These are phyloP conservation scores for Clathrus columnatus DNA, from an alignment of 768 basidiomycete species.

Conservation along the genomic window DNA sequence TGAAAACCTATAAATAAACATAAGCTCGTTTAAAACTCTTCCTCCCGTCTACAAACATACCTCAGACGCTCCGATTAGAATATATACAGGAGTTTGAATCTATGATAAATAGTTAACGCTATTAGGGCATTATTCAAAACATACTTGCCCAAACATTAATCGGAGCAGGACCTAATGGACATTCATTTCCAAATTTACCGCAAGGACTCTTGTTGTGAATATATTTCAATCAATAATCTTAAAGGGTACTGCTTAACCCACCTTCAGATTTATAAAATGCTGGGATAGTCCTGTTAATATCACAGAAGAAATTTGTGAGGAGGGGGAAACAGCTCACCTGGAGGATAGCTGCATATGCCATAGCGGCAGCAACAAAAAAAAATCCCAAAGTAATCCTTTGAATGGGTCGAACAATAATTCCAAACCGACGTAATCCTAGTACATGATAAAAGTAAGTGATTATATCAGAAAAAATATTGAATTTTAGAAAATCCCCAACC, in stretches of 20 bases:
- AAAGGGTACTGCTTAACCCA: not conserved
- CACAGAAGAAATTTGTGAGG: not conserved
- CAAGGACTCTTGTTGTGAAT: conserved; percentile 9
- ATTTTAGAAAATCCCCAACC: conserved; percentile 12
- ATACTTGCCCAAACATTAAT: conserved; percentile 7
- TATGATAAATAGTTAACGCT: too few species aligned
- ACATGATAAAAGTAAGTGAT: conserved; percentile 44
- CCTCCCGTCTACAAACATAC: not conserved
- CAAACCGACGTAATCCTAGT: conserved; percentile 41
- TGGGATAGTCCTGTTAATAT: too few species aligned
- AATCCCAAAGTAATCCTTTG: conserved; percentile 56
- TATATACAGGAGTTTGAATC: conserved; percentile 8
- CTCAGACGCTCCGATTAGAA: conserved; percentile 5
- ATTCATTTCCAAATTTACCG: conserved; percentile 9
- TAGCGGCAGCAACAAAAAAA: conserved; percentile 42
- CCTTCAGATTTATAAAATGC: conserved; percentile 9
- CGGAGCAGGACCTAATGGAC: conserved; percentile 1
- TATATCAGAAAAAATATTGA: not conserved
- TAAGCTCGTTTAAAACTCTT: not conserved
- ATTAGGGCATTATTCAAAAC: not conserved
- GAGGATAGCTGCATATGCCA: conserved; percentile 59
- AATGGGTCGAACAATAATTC: conserved; percentile 48
- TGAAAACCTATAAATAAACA: conserved; percentile 1
- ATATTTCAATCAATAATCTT: not conserved
- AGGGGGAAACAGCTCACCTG: not conserved